These are phyloP conservation scores for Penicillium cosmopolitanum DNA, from an alignment of 495 filamentous ascomycete genomes.

Conservation along the genomic window DNA sequence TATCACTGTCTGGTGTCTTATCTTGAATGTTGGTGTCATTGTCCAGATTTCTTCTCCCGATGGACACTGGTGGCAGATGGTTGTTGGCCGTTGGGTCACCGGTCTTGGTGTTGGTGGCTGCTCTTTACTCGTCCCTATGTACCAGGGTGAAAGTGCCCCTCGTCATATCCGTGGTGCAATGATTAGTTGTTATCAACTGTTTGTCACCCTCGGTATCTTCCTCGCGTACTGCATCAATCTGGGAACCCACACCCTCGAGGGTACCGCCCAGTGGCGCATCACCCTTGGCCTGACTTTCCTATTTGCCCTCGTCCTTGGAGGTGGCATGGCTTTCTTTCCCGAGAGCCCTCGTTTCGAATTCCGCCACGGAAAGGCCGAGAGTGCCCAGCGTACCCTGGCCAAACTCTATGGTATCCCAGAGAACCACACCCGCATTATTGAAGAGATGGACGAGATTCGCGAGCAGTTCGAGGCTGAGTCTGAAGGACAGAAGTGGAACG, in stretches of 20 bases:
- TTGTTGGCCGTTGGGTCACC: constrained; percentile 61
- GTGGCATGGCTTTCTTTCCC: constrained; percentile 71
- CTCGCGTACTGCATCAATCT: constrained; percentile 78
- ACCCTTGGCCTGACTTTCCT: constrained; percentile 77
- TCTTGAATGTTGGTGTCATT: constrained; percentile 66
- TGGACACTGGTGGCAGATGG: constrained; percentile 56
- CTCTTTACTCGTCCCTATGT: constrained; percentile 73
- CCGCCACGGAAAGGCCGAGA: constrained; percentile 64
- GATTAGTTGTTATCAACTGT: constrained; percentile 78
- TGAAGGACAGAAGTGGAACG: constrained; percentile 63
- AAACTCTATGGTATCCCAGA: constrained; percentile 71
- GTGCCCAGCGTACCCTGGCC: constrained; percentile 67
- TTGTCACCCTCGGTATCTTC: constrained; percentile 87
- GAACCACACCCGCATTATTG: constrained; percentile 63
- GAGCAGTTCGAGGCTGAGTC: constrained; percentile 61
- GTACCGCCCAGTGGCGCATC: constrained; percentile 71
- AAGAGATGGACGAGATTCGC: constrained; percentile 68
- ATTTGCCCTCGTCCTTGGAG: constrained; percentile 73
- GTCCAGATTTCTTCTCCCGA: constrained; percentile 64
- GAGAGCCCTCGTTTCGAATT: constrained; percentile 73
- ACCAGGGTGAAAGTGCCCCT: constrained; percentile 71
- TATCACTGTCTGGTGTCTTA: constrained; percentile 58
- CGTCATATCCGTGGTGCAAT: constrained; percentile 68
- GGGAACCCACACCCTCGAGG: constrained; percentile 59
- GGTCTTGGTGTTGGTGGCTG: constrained; percentile 72